Evolutionary conservation across 176 grass and related monocot species (phyloP).

Genomic region (Cenchrus fungigraminus): DNA sequence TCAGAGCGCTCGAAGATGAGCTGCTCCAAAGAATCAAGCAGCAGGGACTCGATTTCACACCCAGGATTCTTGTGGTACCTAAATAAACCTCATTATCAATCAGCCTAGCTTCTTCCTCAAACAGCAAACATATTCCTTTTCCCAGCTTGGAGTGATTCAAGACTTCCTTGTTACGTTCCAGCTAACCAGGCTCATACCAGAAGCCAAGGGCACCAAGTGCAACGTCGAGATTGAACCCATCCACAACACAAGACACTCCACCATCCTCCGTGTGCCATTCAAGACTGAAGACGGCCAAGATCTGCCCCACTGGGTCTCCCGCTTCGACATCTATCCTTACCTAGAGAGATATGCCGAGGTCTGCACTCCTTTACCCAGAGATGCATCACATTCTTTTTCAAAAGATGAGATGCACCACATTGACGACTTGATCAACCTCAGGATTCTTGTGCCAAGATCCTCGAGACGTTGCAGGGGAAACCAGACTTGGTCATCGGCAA

Average conservation of each 20-base stretch:
- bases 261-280: slow-evolving; percentile 73
- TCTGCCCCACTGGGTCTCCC: slow-evolving; percentile 66
- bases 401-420: too few species aligned
- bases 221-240: slow-evolving; percentile 65
- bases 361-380: neutral
- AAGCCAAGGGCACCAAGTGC: slow-evolving; percentile 74
- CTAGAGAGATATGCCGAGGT: slow-evolving; percentile 95
- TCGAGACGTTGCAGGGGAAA: slow-evolving; percentile 64
- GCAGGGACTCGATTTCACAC: slow-evolving; percentile 57
- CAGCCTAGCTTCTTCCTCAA: neutral
- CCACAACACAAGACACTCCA: slow-evolving; percentile 56
- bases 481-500: slow-evolving; percentile 82
- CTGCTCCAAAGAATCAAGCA: slow-evolving; percentile 65
- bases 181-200: slow-evolving; percentile 81
- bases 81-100: neutral
- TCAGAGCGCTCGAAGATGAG: slow-evolving; percentile 71
- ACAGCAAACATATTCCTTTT: neutral
- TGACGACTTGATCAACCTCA: neutral
- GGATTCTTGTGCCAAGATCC: slow-evolving; percentile 60
- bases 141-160: too few species aligned
- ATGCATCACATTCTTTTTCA: too few species aligned
- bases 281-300: slow-evolving; percentile 43
- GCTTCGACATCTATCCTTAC: slow-evolving; percentile 88
- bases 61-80: slow-evolving; percentile 75
- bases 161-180: slow-evolving; percentile 14